Evolutionary conservation across 352 stramenopile genomes (phyloP).

Genomic region (Phytophthora vignae): DNA sequence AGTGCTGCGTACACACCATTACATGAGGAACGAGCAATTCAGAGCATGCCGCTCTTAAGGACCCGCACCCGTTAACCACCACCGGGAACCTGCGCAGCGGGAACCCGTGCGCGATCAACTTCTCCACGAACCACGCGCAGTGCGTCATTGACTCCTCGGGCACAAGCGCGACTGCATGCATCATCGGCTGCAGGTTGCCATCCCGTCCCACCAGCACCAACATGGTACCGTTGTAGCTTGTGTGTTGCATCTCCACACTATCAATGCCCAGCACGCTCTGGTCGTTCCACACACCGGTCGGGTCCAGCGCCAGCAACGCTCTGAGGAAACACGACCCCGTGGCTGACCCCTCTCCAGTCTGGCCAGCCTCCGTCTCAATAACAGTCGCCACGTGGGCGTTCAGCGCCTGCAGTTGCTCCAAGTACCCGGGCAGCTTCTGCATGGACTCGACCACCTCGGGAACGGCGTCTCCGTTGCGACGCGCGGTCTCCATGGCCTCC

Average conservation of each 20-base stretch:
- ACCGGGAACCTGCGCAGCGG: conserved; percentile 50
- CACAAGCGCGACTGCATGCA: conserved; percentile 51
- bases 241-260: conserved; percentile 40
- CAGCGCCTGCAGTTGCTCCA: conserved; percentile 43
- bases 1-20: conserved; percentile 47
- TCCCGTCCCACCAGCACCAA: conserved; percentile 50
- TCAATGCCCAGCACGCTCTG: conserved; percentile 52
- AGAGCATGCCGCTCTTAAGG: conserved; percentile 27
- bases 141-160: conserved; percentile 39
- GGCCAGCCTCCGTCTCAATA: conserved; percentile 38
- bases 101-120: conserved; percentile 56
- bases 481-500: conserved; percentile 41
- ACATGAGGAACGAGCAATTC: conserved; percentile 40
- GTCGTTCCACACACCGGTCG: conserved; percentile 48
- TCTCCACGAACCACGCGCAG: conserved; percentile 55
- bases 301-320: conserved; percentile 52
- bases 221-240: conserved; percentile 40
- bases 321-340: conserved; percentile 32
- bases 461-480: conserved; percentile 9
- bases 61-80: conserved; percentile 42
- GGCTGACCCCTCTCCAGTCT: not conserved
- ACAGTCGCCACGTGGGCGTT: conserved; percentile 45
- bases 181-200: conserved; percentile 43
- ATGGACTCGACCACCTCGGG: conserved; percentile 30
- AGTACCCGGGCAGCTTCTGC: conserved; percentile 52